Conservation (phyloP, 129 eudicot genomes). For the Centrapalus pauciflorus region DNA sequence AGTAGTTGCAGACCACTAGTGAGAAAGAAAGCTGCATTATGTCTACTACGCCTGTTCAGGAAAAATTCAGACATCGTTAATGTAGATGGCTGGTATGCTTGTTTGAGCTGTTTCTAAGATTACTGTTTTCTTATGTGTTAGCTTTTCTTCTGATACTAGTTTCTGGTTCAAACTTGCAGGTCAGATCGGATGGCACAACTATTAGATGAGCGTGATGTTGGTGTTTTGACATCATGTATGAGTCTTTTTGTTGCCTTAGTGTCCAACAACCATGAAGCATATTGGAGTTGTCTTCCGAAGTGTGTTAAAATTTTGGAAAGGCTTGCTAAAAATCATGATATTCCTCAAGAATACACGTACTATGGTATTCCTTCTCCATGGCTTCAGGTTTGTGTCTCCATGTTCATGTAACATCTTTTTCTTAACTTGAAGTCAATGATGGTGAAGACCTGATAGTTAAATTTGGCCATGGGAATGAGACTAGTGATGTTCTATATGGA, state of each 20-base stretch:
- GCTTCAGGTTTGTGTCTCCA: conserved; percentile 80
- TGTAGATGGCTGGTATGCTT: conserved; percentile 88
- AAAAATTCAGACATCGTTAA: conserved; percentile 93
- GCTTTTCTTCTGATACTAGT: conserved; percentile 13
- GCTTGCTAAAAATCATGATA: conserved; percentile 93
- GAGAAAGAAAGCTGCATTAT: conserved; percentile 97
- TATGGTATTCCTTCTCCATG: conserved; percentile 99
- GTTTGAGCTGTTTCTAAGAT: conserved; percentile 8
- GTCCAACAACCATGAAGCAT: conserved; percentile 83
- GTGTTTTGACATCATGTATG: conserved; percentile 95
- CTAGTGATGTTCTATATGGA: too few species aligned
- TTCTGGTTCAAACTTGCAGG: conserved; percentile 40
- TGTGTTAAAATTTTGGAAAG: conserved; percentile 94
- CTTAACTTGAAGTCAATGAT: background rate
- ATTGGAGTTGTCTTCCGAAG: conserved; percentile 97
- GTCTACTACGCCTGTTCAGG: conserved; percentile 84
- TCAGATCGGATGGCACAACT: conserved; percentile 98
- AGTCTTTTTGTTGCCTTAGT: conserved; percentile 98
- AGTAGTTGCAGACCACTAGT: conserved; percentile 98
- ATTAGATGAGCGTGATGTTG: conserved; percentile 94
- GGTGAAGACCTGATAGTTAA: background rate
- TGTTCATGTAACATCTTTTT: conserved; percentile 1
- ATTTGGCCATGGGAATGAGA: too few species aligned
- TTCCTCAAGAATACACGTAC: conserved; percentile 95
- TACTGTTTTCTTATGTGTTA: conserved; percentile 6